Evolutionary conservation across 2,329 filamentous ascomycete species (phyloP).

Genomic region (Colletotrichum somersetense): DNA sequence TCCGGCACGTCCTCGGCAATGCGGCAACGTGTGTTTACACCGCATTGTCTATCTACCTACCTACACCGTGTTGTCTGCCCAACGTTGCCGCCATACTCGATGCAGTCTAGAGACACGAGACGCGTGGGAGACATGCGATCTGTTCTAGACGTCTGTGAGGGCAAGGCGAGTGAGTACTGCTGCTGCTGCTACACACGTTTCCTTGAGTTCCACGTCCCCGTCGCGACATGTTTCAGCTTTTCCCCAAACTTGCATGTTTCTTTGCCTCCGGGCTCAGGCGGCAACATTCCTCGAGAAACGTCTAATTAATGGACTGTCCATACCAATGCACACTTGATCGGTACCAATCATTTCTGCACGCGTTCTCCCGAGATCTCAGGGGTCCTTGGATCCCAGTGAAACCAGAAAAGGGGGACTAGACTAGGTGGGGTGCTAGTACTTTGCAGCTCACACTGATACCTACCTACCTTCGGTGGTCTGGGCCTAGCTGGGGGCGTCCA

Average conservation of each 20-base stretch:
- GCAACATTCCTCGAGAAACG: neutral
- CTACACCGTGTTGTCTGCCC: neutral
- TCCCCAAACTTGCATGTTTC: neutral
- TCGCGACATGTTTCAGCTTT: conserved; percentile 31
- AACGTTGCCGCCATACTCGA: too few species aligned
- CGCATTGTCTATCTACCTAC: neutral
- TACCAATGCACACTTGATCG: neutral
- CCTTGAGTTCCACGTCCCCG: conserved; percentile 28
- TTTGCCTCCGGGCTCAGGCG: neutral
- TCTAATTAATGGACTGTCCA: neutral
- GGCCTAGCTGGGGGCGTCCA: too few species aligned
- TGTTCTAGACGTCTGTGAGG: neutral
- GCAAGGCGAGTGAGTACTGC: neutral
- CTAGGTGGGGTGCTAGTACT: too few species aligned
- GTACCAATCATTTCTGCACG: neutral
- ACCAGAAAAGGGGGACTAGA: neutral
- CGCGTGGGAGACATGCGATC: conserved; percentile 9
- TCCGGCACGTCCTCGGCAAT: neutral
- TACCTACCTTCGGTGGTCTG: neutral
- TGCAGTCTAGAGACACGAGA: neutral
- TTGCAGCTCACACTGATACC: too few species aligned
- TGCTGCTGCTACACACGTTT: conserved; percentile 7
- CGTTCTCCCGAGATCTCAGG: neutral
- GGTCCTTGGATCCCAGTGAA: neutral
- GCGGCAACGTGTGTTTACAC: neutral